Conservation (phyloP, 108 stramenopile genomes). For the Nitzschia sp. region DNA sequence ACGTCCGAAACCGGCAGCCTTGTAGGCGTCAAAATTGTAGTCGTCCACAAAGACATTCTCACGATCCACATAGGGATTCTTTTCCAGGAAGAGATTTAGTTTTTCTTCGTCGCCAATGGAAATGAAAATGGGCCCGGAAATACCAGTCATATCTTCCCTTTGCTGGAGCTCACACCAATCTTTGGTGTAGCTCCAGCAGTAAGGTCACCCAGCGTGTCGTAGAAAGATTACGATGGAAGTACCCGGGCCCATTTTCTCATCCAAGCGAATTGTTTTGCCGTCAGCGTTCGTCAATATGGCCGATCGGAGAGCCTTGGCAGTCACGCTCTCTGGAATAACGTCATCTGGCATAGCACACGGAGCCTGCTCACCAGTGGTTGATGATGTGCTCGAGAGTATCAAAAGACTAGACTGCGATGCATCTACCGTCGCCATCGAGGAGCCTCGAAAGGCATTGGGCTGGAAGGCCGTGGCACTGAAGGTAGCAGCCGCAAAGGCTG, state of each 20-base stretch:
- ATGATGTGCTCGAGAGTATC: neutral
- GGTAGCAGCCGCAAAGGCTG: neutral
- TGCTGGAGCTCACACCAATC: conserved; percentile 71
- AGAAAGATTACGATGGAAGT: conserved; percentile 75
- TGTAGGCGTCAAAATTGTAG: conserved; percentile 70
- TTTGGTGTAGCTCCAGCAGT: conserved; percentile 90
- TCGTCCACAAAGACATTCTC: conserved; percentile 70
- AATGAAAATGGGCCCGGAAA: conserved; percentile 73
- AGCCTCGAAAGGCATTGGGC: neutral
- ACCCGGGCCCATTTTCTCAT: conserved; percentile 46
- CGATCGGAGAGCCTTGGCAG: conserved; percentile 18
- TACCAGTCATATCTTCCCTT: conserved; percentile 30
- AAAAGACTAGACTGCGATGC: neutral
- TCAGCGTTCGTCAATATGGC: conserved; percentile 49
- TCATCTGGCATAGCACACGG: conserved; percentile 12
- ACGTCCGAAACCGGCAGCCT: conserved; percentile 59
- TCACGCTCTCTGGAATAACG: conserved; percentile 17
- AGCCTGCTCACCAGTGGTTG: neutral
- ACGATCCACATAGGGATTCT: conserved; percentile 60
- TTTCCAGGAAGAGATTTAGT: conserved; percentile 66
- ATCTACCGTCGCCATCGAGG: neutral
- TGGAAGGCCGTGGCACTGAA: neutral
- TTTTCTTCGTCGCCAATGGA: conserved; percentile 76
- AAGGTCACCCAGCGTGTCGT: conserved; percentile 87
- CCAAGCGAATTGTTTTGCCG: conserved; percentile 58